Conservation (phyloP, 306 rosid genomes). For the Adenanthera pavonina region DNA sequence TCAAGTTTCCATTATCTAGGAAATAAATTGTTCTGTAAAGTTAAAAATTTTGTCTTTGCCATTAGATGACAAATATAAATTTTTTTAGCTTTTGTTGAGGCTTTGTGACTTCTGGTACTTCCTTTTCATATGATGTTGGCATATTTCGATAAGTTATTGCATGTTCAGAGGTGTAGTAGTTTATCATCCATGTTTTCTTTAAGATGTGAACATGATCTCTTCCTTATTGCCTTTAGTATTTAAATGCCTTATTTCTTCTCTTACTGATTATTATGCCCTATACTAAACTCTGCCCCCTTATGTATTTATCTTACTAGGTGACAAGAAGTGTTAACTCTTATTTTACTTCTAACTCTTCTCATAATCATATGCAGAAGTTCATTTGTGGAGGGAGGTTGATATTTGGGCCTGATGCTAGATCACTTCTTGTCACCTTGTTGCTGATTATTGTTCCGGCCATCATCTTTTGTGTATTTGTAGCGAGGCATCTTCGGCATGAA, state of each 20-base stretch:
- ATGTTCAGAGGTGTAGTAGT: neutral
- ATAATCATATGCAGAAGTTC: conserved; percentile 73
- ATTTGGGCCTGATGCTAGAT: conserved; percentile 93
- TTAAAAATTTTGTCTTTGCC: neutral
- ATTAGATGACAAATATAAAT: neutral
- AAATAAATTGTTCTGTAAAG: neutral
- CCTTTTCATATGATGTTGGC: neutral
- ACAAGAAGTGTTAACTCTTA: conserved; percentile 5
- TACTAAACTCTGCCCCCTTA: neutral
- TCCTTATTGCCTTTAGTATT: neutral
- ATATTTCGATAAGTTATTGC: neutral
- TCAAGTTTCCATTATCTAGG: neutral
- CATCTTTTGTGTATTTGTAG: conserved; percentile 80
- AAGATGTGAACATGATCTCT: neutral
- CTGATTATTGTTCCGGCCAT: conserved; percentile 77
- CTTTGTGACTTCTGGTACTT: neutral
- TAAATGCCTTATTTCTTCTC: neutral
- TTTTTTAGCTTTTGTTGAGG: neutral
- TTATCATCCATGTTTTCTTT: neutral
- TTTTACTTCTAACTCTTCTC: conserved; percentile 40
- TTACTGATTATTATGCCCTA: neutral
- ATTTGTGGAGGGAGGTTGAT: conserved; percentile 84
- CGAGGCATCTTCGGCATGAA: conserved; percentile 84
- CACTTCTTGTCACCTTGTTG: conserved; percentile 75
- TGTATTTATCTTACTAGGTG: too few species aligned